Conservation (phyloP, 1,284 basidiomycete species). For the Inonotus obliquus region DNA sequence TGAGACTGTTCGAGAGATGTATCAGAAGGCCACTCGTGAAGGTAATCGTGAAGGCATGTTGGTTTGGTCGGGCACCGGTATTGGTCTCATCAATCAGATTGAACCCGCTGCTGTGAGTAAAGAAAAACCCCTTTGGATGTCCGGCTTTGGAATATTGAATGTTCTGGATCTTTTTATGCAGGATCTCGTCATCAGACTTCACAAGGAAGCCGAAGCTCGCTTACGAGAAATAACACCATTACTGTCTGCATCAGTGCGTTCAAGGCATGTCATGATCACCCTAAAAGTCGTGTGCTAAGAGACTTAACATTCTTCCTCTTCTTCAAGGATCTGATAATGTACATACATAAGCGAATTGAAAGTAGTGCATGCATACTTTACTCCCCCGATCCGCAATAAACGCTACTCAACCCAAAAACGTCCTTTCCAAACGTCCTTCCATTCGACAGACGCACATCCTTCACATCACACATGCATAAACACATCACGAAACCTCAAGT, state of each 20-base stretch:
- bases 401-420: no score
- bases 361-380: neutral
- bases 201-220: slow-evolving; percentile 36
- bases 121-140: slow-evolving; percentile 10
- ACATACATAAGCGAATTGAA: neutral
- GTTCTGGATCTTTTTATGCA: slow-evolving; percentile 24
- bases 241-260: neutral
- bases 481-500: neutral
- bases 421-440: no score
- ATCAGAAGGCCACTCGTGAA: slow-evolving; percentile 37
- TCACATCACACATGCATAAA: neutral
- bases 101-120: slow-evolving; percentile 51
- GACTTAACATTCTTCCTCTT: neutral
- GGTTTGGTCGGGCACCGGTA: slow-evolving; percentile 67
- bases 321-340: neutral
- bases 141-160: neutral
- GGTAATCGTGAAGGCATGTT: slow-evolving; percentile 49
- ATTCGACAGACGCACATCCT: neutral
- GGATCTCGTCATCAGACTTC: slow-evolving; percentile 48
- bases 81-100: slow-evolving; percentile 52
- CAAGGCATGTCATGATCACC: neutral
- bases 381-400: neutral
- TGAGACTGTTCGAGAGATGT: slow-evolving; percentile 39
- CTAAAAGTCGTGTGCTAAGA: neutral
- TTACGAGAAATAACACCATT: slow-evolving; percentile 26